phyloP scores from a whole-genome alignment of 2,329 filamentous ascomycete species.

The Alternaria postmessia region DNA sequence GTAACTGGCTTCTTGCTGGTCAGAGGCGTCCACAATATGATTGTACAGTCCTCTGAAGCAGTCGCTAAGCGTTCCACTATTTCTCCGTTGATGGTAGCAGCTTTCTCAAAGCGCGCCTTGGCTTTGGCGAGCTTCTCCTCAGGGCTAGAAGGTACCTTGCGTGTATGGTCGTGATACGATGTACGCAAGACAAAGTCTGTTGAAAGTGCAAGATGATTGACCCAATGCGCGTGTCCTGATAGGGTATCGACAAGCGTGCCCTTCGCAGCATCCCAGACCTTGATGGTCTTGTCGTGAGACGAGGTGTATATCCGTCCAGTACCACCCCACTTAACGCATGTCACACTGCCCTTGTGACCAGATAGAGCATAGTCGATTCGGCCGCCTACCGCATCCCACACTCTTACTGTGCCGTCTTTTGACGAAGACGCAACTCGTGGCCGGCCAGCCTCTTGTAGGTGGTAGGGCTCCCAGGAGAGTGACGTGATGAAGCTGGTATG shows the following conservation, averaged over 20 bases:
- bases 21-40: constrained; percentile 92
- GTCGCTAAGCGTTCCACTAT: constrained; percentile 86
- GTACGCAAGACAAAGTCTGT: constrained; percentile 91
- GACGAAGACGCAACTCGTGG: constrained; percentile 85
- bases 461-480: constrained; percentile 92
- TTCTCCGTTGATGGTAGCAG: constrained; percentile 76
- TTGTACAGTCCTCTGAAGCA: constrained; percentile 93
- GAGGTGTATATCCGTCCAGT: constrained; percentile 64
- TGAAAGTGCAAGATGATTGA: constrained; percentile 92
- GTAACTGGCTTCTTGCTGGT: constrained; percentile 81
- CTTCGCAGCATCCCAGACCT: constrained; percentile 83
- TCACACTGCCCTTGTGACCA: constrained; percentile 88
- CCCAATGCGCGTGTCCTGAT: constrained; percentile 86
- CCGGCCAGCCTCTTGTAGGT: constrained; percentile 76
- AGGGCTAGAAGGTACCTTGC: constrained; percentile 71
- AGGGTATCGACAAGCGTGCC: constrained; percentile 84
- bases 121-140: constrained; percentile 79
- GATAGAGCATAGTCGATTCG: constrained; percentile 82
- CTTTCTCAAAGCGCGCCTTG: constrained; percentile 83
- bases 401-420: constrained; percentile 85
- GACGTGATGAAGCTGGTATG: constrained; percentile 90
- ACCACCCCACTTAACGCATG: constrained; percentile 95
- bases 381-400: constrained; percentile 84
- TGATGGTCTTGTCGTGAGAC: constrained; percentile 91
- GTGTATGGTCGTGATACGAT: constrained; percentile 82